Conservation (phyloP, 805 yeast species). For the Myxozyma kluyveri region DNA sequence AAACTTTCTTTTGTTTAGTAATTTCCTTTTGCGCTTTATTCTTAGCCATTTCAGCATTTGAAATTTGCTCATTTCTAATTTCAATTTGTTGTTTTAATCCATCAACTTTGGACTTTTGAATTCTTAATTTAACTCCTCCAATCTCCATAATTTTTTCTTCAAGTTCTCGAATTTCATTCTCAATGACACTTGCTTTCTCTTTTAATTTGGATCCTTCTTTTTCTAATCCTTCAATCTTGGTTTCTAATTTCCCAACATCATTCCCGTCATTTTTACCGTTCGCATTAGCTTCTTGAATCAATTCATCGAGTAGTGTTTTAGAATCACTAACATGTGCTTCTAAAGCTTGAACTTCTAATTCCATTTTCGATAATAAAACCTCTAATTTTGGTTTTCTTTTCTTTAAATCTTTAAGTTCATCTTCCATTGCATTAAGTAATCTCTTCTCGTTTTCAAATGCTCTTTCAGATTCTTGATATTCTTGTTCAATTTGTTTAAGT, state of each 20-base stretch:
- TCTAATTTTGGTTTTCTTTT: conserved; percentile 72
- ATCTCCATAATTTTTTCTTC: conserved; percentile 81
- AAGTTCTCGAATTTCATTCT: conserved; percentile 54
- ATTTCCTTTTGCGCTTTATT: conserved; percentile 65
- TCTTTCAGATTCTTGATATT: conserved; percentile 53
- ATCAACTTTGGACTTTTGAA: conserved; percentile 79
- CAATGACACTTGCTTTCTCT: conserved; percentile 55
- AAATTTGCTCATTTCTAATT: conserved; percentile 53
- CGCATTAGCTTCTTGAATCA: conserved; percentile 29
- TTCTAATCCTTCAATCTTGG: conserved; percentile 27
- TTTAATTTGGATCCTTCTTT: conserved; percentile 48
- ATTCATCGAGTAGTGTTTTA: conserved; percentile 44
- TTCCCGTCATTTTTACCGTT: conserved; percentile 36
- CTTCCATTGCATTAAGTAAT: conserved; percentile 51
- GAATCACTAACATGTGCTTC: conserved; percentile 53
- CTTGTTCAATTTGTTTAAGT: conserved; percentile 52
- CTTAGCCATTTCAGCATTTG: conserved; percentile 54
- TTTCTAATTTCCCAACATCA: conserved; percentile 34
- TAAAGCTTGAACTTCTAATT: conserved; percentile 63
- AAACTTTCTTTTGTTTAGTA: conserved; percentile 51
- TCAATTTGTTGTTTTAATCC: conserved; percentile 67
- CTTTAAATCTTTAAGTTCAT: conserved; percentile 54
- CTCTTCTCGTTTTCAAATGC: conserved; percentile 44
- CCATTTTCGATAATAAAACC: conserved; percentile 53
- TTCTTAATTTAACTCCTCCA: conserved; percentile 81